phyloP scores from a whole-genome alignment of 164 flowering plant species.

The Annona cherimola region DNA sequence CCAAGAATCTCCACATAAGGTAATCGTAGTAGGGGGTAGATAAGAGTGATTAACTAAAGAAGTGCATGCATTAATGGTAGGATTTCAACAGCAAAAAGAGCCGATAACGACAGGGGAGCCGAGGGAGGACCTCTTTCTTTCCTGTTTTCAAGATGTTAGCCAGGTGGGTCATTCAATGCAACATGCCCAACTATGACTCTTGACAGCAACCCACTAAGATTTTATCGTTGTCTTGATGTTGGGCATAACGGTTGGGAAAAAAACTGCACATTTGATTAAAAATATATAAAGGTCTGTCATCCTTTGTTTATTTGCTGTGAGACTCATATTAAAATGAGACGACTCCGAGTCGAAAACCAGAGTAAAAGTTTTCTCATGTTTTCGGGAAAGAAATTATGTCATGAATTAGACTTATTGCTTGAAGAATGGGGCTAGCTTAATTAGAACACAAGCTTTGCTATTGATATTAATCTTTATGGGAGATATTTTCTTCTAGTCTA shows the following conservation, averaged over 20 bases:
- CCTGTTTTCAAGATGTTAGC: not conserved
- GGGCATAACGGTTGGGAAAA: slow-evolving; percentile 59
- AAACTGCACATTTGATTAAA: slow-evolving; percentile 5
- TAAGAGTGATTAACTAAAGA: not conserved
- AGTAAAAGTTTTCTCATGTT: not conserved
- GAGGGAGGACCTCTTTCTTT: not conserved
- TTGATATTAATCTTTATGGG: not conserved
- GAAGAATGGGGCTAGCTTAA: not conserved
- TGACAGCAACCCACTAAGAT: slow-evolving; percentile 1
- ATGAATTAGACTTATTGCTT: not conserved
- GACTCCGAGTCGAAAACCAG: not conserved
- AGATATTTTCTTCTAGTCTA: not conserved
- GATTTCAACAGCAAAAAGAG: not conserved
- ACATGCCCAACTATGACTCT: not conserved
- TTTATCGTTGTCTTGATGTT: slow-evolving; percentile 20
- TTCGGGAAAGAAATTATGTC: not conserved
- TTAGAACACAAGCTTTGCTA: not conserved
- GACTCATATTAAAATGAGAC: not conserved
- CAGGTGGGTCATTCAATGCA: not conserved
- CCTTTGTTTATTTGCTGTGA: not conserved
- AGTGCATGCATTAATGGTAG: not conserved
- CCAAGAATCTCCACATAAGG: not conserved
- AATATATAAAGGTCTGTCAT: not conserved
- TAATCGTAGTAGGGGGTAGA: not conserved
- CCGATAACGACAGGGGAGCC: not conserved